These are phyloP conservation scores for Dictyostelium purpureum DNA, from an alignment of 78 protist species.

Conservation along the genomic window DNA sequence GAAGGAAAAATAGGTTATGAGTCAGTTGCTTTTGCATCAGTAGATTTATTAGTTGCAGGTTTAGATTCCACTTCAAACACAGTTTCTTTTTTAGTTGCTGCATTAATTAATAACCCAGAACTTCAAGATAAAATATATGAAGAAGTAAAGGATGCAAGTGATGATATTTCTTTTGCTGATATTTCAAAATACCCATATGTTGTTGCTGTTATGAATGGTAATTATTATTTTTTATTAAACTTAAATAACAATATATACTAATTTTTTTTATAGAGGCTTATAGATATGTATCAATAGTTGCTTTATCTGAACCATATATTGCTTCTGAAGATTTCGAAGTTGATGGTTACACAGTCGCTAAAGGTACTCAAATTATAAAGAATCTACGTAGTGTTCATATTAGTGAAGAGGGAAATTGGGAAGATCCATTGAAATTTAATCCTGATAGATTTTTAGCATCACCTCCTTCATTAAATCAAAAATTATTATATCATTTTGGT, in stretches of 20 bases:
- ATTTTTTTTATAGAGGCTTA: not conserved
- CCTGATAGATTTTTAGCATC: slow-evolving; percentile 16
- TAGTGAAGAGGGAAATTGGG: not conserved
- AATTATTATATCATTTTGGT: not conserved
- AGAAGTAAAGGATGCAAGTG: not conserved
- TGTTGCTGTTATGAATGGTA: not conserved
- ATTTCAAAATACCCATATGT: not conserved
- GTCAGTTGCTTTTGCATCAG: not conserved
- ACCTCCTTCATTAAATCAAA: not conserved
- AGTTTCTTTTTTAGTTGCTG: not conserved
- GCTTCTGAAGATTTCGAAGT: not conserved
- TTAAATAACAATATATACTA: not conserved
- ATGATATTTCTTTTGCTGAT: not conserved
- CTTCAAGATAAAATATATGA: not conserved
- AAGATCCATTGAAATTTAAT: not conserved
- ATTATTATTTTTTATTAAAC: not conserved
- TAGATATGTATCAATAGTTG: not conserved
- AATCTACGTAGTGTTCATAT: not conserved
- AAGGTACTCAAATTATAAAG: slow-evolving; percentile 10
- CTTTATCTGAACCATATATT: not conserved
- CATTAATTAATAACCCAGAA: not conserved
- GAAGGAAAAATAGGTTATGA: not conserved
- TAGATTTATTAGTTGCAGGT: not conserved
- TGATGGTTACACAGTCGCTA: not conserved
- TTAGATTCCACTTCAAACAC: not conserved